Percentiles rank a stretch among this genome's conserved stretches.
Evolutionary conservation across 176 grass and related monocot species (phyloP).

Genomic region (Metroxylon sagu): DNA sequence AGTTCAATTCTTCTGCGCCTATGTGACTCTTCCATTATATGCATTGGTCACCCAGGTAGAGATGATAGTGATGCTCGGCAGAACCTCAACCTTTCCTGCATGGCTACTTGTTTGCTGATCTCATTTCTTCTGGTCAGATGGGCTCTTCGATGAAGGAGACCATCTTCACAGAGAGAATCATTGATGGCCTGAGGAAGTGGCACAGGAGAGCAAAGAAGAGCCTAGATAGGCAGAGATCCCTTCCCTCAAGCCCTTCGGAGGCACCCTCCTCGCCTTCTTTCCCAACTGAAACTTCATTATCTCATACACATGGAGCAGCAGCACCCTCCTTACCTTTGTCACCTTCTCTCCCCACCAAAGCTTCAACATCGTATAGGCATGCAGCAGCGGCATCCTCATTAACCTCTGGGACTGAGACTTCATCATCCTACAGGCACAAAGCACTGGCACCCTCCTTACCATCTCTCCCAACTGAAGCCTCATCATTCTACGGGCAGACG

Average conservation of each 20-base stretch:
- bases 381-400: too few relatives aligned
- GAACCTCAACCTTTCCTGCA: too few relatives aligned
- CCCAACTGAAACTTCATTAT: background rate
- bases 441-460: background rate
- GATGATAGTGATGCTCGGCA: too few relatives aligned
- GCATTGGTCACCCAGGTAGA: conserved; percentile 7
- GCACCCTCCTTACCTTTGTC: too few relatives aligned
- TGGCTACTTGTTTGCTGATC: too few relatives aligned
- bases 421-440: background rate
- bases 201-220: background rate
- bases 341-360: background rate
- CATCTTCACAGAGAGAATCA: conserved; percentile 1
- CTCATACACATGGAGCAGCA: too few relatives aligned
- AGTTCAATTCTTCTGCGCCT: conserved; percentile 12
- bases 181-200: background rate
- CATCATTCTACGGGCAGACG: background rate
- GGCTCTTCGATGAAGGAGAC: conserved; percentile 8
- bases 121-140: background rate
- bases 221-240: background rate
- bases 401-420: background rate
- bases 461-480: background rate
- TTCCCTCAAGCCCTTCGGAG: background rate
- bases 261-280: background rate
- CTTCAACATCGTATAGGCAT: background rate
- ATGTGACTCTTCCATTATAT: conserved; percentile 8